Conservation (phyloP, 208 protist genomes). For the Blastocrithidia nonstop region DNA sequence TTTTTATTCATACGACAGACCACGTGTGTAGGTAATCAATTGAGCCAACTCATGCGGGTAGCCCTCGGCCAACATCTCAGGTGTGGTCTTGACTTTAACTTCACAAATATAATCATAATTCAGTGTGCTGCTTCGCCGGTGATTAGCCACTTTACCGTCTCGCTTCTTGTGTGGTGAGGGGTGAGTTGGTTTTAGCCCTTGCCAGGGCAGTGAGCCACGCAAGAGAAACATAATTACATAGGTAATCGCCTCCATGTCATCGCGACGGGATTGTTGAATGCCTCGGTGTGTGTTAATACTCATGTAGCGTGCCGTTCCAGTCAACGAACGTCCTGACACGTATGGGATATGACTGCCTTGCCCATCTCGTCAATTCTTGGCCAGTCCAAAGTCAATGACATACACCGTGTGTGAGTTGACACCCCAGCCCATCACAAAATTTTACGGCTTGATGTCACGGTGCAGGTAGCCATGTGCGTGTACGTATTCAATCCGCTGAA, state of each 20-base stretch:
- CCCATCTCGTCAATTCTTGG: slow-evolving; percentile 56
- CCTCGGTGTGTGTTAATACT: slow-evolving; percentile 97
- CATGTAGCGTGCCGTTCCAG: slow-evolving; percentile 68
- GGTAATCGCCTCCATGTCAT: slow-evolving; percentile 67
- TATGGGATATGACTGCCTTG: slow-evolving; percentile 63
- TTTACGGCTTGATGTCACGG: slow-evolving; percentile 85
- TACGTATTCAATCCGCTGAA: slow-evolving; percentile 87
- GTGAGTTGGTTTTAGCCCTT: slow-evolving; percentile 53
- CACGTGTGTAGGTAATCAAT: slow-evolving; percentile 32
- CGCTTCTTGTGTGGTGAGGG: slow-evolving; percentile 9
- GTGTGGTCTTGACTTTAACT: slow-evolving; percentile 36
- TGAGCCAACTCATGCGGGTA: slow-evolving; percentile 42
- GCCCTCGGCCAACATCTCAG: slow-evolving; percentile 25
- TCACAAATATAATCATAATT: slow-evolving; percentile 33
- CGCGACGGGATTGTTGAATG: slow-evolving; percentile 82
- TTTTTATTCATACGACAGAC: slow-evolving; percentile 39
- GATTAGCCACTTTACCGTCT: too few species aligned
- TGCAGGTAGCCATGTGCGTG: slow-evolving; percentile 79
- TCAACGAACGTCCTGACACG: slow-evolving; percentile 41
- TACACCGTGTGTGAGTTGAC: slow-evolving; percentile 45
- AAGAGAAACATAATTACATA: slow-evolving; percentile 98
- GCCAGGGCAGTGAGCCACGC: slow-evolving; percentile 95
- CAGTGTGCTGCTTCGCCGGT: slow-evolving; percentile 9
- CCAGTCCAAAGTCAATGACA: slow-evolving; percentile 69
- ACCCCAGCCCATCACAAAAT: slow-evolving; percentile 74